Evolutionary conservation across 306 rosid species (phyloP), one percentile per base, ranked within the genome.

Genomic region (Alnus glutinosa): DNA sequence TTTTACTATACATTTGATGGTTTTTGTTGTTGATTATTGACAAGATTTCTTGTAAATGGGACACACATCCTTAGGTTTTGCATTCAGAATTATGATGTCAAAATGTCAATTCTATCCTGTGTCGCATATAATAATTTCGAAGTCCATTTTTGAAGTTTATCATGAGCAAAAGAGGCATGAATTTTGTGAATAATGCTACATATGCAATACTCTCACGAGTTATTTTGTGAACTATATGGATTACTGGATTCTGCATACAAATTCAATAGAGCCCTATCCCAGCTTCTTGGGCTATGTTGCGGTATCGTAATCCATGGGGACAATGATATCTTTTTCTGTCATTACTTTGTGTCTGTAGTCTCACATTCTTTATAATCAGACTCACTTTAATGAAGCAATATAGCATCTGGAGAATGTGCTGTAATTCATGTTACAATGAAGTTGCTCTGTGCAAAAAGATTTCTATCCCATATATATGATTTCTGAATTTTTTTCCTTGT

Each of bases 381-480:
- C 54, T 13, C 28, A 14, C 58, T 57, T 78, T 13, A 59, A 16
- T 36, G 23, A 71, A 70, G 46, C 55, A 64, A 15, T 18, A 54
- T 18, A 54, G 64, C 63, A 42, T 42, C 8, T 51, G 39, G 68
- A 51, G 47, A 49, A 70, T 69, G 49, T 70, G 74, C 74, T 55
- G 19, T 44, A 78, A 34, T 71, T 64, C 50, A 73, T 80, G 74
- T 69, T 52, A 32, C 5, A 23, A 32, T 42, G 74, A 80, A 74
- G 72, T 58, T 62, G 68, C 54, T 52, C 67, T 63, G 47, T 30
- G 70, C 51, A 55, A 37, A 13, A 78, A 39, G 14, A 13, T 8
- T 72, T 79, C 42, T 50, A 1, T 57, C 2, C 59, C 30, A 8
- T 23, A 32, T 11, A 1, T 23, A 59, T 2, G 15, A 37, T 67